Evolutionary conservation across 495 filamentous ascomycete genomes (phyloP).

Genomic region (Podospora didyma): DNA sequence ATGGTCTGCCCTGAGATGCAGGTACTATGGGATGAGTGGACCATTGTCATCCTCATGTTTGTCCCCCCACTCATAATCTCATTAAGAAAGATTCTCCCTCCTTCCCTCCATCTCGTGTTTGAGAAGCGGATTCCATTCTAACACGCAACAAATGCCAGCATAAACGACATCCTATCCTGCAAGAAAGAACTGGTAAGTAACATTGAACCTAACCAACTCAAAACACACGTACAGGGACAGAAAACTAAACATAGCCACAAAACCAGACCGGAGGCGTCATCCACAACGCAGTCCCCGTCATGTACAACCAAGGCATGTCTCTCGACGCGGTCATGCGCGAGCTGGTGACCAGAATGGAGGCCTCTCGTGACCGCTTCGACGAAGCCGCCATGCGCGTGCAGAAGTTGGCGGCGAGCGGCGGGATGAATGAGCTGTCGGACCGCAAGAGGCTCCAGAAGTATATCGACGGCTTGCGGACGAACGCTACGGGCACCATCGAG

Average conservation of each 20-base stretch:
- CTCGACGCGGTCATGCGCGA: constrained; percentile 2
- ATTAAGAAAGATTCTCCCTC: too few species aligned
- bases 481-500: constrained; percentile 9
- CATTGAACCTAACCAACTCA: too few species aligned
- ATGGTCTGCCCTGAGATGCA: constrained; percentile 5
- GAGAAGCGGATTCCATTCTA: not conserved
- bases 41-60: constrained; percentile 7
- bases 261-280: constrained; percentile 8
- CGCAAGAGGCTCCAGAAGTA: not conserved
- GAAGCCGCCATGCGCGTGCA: not conserved
- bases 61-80: too few species aligned
- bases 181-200: constrained; percentile 18
- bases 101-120: not conserved
- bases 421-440: not conserved
- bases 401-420: not conserved
- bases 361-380: constrained; percentile 1
- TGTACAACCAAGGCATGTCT: constrained; percentile 4
- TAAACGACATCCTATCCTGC: constrained; percentile 13
- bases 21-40: constrained; percentile 10
- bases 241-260: too few species aligned
- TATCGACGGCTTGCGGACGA: constrained; percentile 9
- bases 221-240: too few species aligned
- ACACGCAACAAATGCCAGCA: not conserved
- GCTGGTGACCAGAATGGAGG: not conserved
- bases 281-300: constrained; percentile 11